Base-by-base conservation (phyloP, 768 basidiomycete species). In the Tephrocybe sp. region DNA sequence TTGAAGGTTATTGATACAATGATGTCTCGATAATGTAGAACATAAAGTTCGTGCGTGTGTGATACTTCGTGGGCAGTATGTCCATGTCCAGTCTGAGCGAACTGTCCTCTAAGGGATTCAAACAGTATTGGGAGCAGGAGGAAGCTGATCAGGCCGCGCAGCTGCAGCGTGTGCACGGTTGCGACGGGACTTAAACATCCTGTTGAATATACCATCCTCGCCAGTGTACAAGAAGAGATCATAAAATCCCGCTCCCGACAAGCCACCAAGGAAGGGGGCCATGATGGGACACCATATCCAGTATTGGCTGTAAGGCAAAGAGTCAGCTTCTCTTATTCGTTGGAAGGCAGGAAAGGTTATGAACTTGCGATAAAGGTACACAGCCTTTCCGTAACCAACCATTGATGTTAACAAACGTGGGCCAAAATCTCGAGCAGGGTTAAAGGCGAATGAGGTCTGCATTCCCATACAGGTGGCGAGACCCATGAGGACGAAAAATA, bases 231-330 rank as follows among this genome's bases (percentile, higher is more conserved):
- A 39, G 43, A 86, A 68, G 1, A 66, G 39, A 57, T 89, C 87
- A 54, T 87, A 89, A 39, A 78, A 53, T 49, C 80, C 61, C 5
- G 75, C 69, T 14, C 79, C 86, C 2, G 67, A 61, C 47, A 79
- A 72, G 36, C 74, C 83, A 19, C 87, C 84, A 17, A 77, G 50
- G 54, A 84, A 74, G 5, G 83, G 76, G 5, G 72, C 85, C 35
- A 85, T 64, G 17, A 85, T 52, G 14, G 83, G 77, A 55, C 79
- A 79, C 85, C 85, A 89, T n/a, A 88, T 49, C 86, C 84, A 87
- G 61, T 86, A 88, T 55, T 88, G 84, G 55, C 73, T 78, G 65
- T 52, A 53, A 63, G 63, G 60, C 69, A 13, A 10, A 33, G 1
- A n/a, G 31, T 45, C 30, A 43, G 16, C 19, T 48, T 41, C 40